Base-by-base conservation (phyloP, 129 eudicot species). In the Helianthus tuberosus region DNA sequence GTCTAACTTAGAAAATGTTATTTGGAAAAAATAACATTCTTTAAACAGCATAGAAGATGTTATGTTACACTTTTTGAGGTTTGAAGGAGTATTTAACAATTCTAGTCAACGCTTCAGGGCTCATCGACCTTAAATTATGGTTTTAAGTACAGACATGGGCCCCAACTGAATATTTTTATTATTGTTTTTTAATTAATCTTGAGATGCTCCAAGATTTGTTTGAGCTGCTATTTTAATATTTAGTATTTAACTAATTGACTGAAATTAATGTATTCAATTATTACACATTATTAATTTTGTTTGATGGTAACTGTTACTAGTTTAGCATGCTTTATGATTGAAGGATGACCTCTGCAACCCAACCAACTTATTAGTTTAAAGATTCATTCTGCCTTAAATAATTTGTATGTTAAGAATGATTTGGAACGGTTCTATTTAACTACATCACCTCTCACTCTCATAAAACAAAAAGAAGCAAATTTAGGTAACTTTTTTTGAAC, bases 81-180 rank as follows among this genome's bases (percentile, higher is more conserved):
- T 43, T 9, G 23, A 55, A 39, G 6, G 52, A 43, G 5, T 71
- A 71, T 71, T 38, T 54, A 55, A 67, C 38, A 13, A 59, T 58
- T 1, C 47, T 76, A 36, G 80, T 67, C 80, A 76, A 76, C 69
- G 60, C 29, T 76, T 57, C 36, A 67, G 62, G 78, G 75, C 47
- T 67, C 80, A 57, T 32, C 68, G 0, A 58, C 75, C 80, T 44
- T 76, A 76, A 57, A 76, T 76, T 46, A 67, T 57, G 74, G 60
- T 76, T 66, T 74, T 53, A 53, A 50, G 66, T 75, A 66, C 73
- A 66, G 59, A 29, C 54, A 25, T 52, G 58, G 74, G 41, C 58
- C 58, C 41, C 49, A 66, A 20, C 3, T 23, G n/a, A 52, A 38
- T 73, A 52, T 20, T 74, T 51, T 50, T 14, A 27, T 25, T 73